A percentile compares a stretch with the other conserved stretches of the same genome.
These are phyloP conservation scores for Paspalum notatum DNA, from an alignment of 176 grass and related monocot species.

Conservation along the genomic window DNA sequence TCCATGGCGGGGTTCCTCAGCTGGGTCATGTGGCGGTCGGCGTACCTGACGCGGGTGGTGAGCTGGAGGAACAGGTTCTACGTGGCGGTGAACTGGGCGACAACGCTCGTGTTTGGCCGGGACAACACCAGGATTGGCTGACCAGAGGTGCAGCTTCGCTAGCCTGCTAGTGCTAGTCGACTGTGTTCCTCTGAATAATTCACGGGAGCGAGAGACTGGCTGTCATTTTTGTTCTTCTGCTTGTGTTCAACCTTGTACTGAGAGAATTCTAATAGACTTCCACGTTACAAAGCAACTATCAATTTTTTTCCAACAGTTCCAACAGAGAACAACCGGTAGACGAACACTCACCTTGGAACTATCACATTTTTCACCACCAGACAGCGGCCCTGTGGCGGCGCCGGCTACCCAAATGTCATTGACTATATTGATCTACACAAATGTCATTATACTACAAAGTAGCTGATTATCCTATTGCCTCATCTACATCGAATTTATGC, in stretches of 20 bases:
- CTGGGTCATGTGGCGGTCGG: conserved; percentile 89
- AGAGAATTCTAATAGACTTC: not conserved
- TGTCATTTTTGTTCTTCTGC: conserved; percentile 20
- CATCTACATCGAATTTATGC: too few relatives aligned
- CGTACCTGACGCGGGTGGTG: conserved; percentile 81
- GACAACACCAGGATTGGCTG: conserved; percentile 87
- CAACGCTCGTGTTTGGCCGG: conserved; percentile 74
- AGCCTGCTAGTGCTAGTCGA: not conserved
- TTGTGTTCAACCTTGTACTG: not conserved
- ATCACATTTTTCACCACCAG: too few relatives aligned
- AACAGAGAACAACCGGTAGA: too few relatives aligned
- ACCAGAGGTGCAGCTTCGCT: not conserved
- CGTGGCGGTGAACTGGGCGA: conserved; percentile 80
- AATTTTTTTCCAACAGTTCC: too few relatives aligned
- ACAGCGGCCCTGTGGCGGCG: too few relatives aligned
- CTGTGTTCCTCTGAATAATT: conserved; percentile 23
- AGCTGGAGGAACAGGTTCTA: conserved; percentile 95
- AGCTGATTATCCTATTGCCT: too few relatives aligned
- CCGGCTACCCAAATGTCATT: too few relatives aligned
- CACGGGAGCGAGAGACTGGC: not conserved
- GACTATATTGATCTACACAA: too few relatives aligned
- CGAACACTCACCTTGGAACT: too few relatives aligned
- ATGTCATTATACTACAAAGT: too few relatives aligned
- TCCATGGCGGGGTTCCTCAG: conserved; percentile 71
- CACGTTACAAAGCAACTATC: not conserved